Evolutionary conservation across 148 eudicot species (phyloP), one percentile per base, ranked within the genome.

Genomic region (Cornus controversa): DNA sequence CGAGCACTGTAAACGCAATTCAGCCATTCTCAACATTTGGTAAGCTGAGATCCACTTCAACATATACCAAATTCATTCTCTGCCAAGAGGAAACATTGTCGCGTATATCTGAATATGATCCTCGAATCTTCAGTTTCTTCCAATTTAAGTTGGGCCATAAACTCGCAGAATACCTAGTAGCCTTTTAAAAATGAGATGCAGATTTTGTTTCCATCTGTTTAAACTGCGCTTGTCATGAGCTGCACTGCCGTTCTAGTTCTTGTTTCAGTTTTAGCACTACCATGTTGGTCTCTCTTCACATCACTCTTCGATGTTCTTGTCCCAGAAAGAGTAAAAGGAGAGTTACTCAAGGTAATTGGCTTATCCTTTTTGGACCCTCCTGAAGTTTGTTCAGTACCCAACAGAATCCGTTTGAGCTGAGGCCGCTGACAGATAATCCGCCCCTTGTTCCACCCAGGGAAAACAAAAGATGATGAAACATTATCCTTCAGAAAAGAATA

Each of bases 391-490:
- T 82, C 82, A 54, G 75, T 36, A 25, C 86, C 86, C 18, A 86
- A 81, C 62, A 95, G 82, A 76, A 89, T 78, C 47, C 83, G 89
- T 77, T 90, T 95, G 63, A 95, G 87, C 78, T 93, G 91, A 66
- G 88, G 66, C 75, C 86, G 89, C 69, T 90, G 99, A 82, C 96
- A 91, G 76, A 85, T 81, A 36, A 95, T 88, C 77, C 99, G 87
- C 25, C 99, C 97, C 79, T 90, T 93, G 82, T 89, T 95, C 99
- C 99, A 95, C 72, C 86, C 92, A 62, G 97, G 92, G 73, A 87
- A 86, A 81, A 85, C 64, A 84, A 93, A 95, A 27, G 90, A 88
- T 7, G 96, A 78, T 65, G 97, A 89, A 53, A 90, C 77, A 67
- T 79, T 80, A 25, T 91, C 94, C 78, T 87, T 82, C 50, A 95